Evolutionary conservation across 352 stramenopile genomes (phyloP).

Genomic region (Phytopythium chamaehyphon): DNA sequence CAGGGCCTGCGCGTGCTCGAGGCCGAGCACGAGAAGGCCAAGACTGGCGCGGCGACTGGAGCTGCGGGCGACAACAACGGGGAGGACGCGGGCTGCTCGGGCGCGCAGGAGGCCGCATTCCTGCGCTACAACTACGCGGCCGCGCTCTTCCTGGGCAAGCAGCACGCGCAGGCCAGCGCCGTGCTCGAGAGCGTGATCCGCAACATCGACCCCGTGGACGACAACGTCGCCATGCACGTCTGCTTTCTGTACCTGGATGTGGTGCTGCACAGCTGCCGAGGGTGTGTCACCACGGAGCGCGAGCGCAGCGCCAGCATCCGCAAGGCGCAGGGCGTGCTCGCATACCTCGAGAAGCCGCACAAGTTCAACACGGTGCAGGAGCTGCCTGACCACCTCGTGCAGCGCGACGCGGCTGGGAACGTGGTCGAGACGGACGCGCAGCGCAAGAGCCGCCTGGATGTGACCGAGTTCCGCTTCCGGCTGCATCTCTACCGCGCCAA

Average conservation of each 20-base stretch:
- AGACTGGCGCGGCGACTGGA: constrained; percentile 5
- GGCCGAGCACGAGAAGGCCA: constrained; percentile 41
- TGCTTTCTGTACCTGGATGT: constrained; percentile 93
- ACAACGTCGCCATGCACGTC: constrained; percentile 90
- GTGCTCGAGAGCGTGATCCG: constrained; percentile 86
- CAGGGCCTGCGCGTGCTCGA: constrained; percentile 60
- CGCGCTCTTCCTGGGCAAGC: constrained; percentile 84
- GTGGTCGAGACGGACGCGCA: constrained; percentile 43
- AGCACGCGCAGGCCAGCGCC: constrained; percentile 84
- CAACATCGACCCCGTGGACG: constrained; percentile 89
- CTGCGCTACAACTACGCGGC: constrained; percentile 91
- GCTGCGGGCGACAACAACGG: constrained; percentile 11
- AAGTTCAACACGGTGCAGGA: constrained; percentile 80
- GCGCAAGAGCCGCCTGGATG: constrained; percentile 54
- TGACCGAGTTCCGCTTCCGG: constrained; percentile 89
- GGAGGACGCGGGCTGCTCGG: constrained; percentile 35
- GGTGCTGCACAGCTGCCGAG: constrained; percentile 85
- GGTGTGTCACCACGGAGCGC: constrained; percentile 77
- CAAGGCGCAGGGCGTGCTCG: constrained; percentile 83
- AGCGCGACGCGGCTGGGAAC: constrained; percentile 26
- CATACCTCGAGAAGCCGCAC: constrained; percentile 90
- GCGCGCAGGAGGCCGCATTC: constrained; percentile 83
- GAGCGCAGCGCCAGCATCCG: constrained; percentile 65
- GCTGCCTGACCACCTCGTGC: constrained; percentile 29
- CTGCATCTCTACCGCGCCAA: constrained; percentile 92